These are phyloP conservation scores for Lachnellula willkommii DNA, from an alignment of 2,329 filamentous ascomycete genomes.

Conservation along the genomic window DNA sequence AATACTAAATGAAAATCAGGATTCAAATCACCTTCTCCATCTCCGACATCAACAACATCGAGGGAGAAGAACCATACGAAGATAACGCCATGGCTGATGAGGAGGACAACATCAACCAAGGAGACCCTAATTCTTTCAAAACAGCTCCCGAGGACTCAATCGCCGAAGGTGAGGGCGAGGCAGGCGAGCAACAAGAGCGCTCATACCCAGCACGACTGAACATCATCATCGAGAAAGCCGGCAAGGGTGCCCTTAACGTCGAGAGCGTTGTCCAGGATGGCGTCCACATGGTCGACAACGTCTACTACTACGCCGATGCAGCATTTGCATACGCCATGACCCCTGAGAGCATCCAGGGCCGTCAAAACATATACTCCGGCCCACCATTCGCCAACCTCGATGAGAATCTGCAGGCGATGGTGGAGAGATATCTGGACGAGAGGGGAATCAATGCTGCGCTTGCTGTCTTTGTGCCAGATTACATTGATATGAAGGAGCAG, in stretches of 20 bases:
- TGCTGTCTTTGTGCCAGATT: conserved; percentile 88
- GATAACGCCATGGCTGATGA: conserved; percentile 53
- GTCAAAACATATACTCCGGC: conserved; percentile 77
- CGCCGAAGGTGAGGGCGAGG: conserved; percentile 53
- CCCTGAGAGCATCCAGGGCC: conserved; percentile 70
- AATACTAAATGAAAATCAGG: conserved; percentile 36
- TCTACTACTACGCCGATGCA: conserved; percentile 78
- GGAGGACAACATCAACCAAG: conserved; percentile 40
- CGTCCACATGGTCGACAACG: conserved; percentile 79
- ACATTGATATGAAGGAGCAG: conserved; percentile 98
- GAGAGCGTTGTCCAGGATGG: conserved; percentile 84
- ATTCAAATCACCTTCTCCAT: conserved; percentile 82
- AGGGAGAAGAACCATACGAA: conserved; percentile 53
- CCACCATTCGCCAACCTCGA: conserved; percentile 92
- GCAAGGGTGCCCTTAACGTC: conserved; percentile 78
- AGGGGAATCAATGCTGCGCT: conserved; percentile 82
- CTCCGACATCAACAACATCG: conserved; percentile 68
- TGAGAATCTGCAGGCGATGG: conserved; percentile 85
- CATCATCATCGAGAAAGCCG: conserved; percentile 82
- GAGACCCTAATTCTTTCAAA: conserved; percentile 52
- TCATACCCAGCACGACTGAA: conserved; percentile 77
- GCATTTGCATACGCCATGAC: conserved; percentile 70
- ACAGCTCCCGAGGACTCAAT: conserved; percentile 49
- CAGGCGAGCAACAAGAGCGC: conserved; percentile 44
- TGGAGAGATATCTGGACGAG: conserved; percentile 94